Conservation (phyloP, 176 grass and related monocot species). For the Musa schizocarpa region DNA sequence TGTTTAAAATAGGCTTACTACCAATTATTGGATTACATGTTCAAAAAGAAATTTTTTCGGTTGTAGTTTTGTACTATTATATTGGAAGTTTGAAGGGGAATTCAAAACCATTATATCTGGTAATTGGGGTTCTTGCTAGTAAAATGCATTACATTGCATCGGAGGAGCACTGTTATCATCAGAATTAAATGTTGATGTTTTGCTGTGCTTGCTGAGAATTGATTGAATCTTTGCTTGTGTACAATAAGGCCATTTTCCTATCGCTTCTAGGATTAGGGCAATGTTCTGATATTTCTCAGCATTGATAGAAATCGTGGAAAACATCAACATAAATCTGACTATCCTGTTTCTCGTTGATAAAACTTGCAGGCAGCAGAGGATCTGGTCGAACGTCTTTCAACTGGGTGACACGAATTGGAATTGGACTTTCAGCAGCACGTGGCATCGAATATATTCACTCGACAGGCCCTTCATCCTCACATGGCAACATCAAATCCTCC, state of each 20-base stretch:
- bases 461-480: neutral
- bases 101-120: neutral
- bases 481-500: conserved; percentile 8
- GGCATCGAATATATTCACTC: conserved; percentile 10
- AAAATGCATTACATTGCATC: neutral
- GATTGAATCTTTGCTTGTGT: too few species aligned
- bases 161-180: neutral
- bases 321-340: neutral
- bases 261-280: too few species aligned
- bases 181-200: neutral
- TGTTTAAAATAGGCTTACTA: too few species aligned
- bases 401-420: conserved; percentile 4
- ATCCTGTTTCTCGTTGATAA: neutral
- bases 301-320: neutral
- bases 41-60: neutral
- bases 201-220: neutral
- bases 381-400: conserved; percentile 2
- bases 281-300: neutral
- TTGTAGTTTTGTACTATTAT: neutral
- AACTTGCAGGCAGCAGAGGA: conserved; percentile 1
- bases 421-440: neutral
- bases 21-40: neutral
- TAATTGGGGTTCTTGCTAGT: neutral
- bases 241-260: neutral
- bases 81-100: neutral